Evolutionary conservation across 352 stramenopile genomes (phyloP), one percentile per base, ranked within the genome.

Genomic region (Globisporangium irregulare): DNA sequence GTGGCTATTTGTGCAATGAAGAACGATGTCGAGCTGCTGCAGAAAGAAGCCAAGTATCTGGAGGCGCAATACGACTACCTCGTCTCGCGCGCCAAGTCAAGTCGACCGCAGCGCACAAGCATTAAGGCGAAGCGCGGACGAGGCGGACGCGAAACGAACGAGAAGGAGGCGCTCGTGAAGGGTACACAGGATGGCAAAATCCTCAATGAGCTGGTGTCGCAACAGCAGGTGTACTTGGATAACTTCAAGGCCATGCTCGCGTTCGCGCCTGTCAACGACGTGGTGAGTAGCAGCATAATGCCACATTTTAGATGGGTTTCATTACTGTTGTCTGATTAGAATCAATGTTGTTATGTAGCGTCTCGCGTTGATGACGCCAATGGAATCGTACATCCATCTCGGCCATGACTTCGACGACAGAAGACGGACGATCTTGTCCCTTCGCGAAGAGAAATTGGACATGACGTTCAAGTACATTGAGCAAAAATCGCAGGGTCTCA

Each of bases 391-490:
- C 64, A 90, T 93, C 66, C 85, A 79, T 27, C 68, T 91, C 0
- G 79, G 79, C 4, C 77, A 70, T 10, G 80, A 91, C 57, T 89
- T 91, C 29, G 70, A 89, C 36, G 80, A 93, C 62, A 73, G 85
- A 43, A 76, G 83, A 60, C 76, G 78, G 66, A 86, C 74, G 0
- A 87, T 93, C 27, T 53, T 91, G 27, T 70, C 73, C 3, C 43
- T 93, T 25, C 82, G 83, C 3, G 83, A 91, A 51, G 85, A 93
- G 61, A 93, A 93, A 68, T 71, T 93, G 3, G 83, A 91, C 69
- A 87, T 83, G 80, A 89, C 85, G 50, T 83, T 84, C 75, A 89
- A 89, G 62, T 93, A 88, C 66, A 91, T 93, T 69, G 85, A 91
- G 67, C 74, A 89, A 38, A 90, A 93, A 62, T 64, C 82, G 5